phyloP scores from a whole-genome alignment of 441 rosid genomes.

The Monsonia emarginata region DNA sequence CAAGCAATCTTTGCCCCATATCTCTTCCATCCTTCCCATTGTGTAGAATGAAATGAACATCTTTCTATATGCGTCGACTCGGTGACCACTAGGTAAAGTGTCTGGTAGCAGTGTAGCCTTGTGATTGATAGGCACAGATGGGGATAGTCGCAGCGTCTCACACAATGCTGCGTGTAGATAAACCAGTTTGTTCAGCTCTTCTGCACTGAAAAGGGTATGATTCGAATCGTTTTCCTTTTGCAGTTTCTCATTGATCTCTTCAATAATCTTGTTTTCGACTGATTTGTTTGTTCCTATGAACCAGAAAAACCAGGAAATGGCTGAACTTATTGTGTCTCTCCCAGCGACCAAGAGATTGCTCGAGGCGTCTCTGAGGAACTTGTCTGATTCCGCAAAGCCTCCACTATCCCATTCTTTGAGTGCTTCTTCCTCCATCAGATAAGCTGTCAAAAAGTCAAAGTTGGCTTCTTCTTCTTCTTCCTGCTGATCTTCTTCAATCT shows the following conservation, averaged over 20 bases:
- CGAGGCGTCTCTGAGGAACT: slow-evolving; percentile 19
- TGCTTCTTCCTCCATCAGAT: neutral
- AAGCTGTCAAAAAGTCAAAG: slow-evolving; percentile 16
- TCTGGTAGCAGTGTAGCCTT: slow-evolving; percentile 32
- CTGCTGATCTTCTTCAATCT: neutral
- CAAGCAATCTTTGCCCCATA: neutral
- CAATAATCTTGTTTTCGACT: neutral
- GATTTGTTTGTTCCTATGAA: neutral
- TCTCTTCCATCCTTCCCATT: neutral
- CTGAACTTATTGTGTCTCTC: slow-evolving; percentile 10
- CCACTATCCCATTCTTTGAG: neutral
- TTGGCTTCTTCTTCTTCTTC: neutral
- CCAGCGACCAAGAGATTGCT: slow-evolving; percentile 16
- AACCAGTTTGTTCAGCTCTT: slow-evolving; percentile 7
- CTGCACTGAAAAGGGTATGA: neutral
- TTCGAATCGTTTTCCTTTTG: neutral
- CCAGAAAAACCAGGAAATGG: neutral
- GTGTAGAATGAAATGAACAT: slow-evolving; percentile 30
- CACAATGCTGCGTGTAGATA: slow-evolving; percentile 31
- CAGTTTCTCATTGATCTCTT: neutral
- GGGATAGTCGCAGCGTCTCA: slow-evolving; percentile 51
- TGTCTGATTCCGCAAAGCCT: neutral
- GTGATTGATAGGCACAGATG: slow-evolving; percentile 40
- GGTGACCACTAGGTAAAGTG: slow-evolving; percentile 37
- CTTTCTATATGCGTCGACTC: slow-evolving; percentile 23